phyloP scores from a whole-genome alignment of 2,329 filamentous ascomycete genomes.

The Sclerotinia spermophila region DNA sequence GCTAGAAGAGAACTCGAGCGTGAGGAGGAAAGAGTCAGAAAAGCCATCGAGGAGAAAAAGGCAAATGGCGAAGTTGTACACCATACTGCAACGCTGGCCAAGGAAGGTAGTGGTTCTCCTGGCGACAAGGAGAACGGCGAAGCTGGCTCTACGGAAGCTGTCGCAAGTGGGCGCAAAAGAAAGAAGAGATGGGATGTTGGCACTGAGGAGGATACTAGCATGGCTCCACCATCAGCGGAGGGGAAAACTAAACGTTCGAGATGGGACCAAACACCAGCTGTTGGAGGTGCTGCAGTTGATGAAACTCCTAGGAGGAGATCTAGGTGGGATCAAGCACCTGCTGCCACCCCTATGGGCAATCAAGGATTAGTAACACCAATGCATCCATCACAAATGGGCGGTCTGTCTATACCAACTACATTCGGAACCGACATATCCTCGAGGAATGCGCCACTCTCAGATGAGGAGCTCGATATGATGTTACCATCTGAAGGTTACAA shows the following conservation, averaged over 20 bases:
- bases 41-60: slow-evolving; percentile 69
- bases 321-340: slow-evolving; percentile 88
- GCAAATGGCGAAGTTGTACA: slow-evolving; percentile 57
- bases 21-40: slow-evolving; percentile 84
- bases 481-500: slow-evolving; percentile 91
- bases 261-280: slow-evolving; percentile 79
- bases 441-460: slow-evolving; percentile 78
- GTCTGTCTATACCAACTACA: slow-evolving; percentile 50
- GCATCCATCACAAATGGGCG: slow-evolving; percentile 62
- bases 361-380: slow-evolving; percentile 74
- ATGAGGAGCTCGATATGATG: slow-evolving; percentile 91
- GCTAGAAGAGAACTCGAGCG: slow-evolving; percentile 83
- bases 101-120: slow-evolving; percentile 50
- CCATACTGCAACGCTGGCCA: slow-evolving; percentile 67
- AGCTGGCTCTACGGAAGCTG: slow-evolving; percentile 62
- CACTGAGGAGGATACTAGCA: slow-evolving; percentile 53
- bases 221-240: slow-evolving; percentile 47
- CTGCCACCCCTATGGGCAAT: slow-evolving; percentile 70
- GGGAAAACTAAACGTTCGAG: slow-evolving; percentile 66
- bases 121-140: slow-evolving; percentile 70
- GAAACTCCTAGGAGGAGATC: slow-evolving; percentile 71
- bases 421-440: slow-evolving; percentile 80
- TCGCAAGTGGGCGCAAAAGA: slow-evolving; percentile 66
- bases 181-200: slow-evolving; percentile 94
- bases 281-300: slow-evolving; percentile 47